phyloP scores from a whole-genome alignment of 371 early-diverging fungal genomes.

The Funneliformis caledonium region DNA sequence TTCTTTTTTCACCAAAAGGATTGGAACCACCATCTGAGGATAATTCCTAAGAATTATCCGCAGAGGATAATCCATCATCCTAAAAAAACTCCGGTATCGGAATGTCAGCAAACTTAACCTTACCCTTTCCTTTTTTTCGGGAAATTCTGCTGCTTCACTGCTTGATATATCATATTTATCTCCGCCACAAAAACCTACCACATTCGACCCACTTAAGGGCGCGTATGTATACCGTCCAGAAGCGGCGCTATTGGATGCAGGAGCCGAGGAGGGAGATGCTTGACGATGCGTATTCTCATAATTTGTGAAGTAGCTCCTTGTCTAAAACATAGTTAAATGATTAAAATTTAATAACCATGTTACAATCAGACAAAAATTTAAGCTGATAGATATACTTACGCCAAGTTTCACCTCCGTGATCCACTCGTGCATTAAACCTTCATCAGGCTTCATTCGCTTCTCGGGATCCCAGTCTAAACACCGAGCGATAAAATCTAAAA shows the following conservation, averaged over 20 bases:
- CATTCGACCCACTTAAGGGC: neutral
- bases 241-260: neutral
- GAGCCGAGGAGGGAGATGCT: neutral
- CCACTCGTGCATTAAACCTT: slow-evolving; percentile 84
- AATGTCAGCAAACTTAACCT: too few relatives aligned
- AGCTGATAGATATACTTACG: neutral
- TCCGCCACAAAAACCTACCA: neutral
- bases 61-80: too few relatives aligned
- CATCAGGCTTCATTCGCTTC: slow-evolving; percentile 84
- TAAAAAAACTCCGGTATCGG: too few relatives aligned
- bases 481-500: slow-evolving; percentile 84
- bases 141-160: neutral
- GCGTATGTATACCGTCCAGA: neutral
- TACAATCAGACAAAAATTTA: neutral
- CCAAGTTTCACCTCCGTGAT: slow-evolving; percentile 52
- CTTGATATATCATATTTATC: neutral
- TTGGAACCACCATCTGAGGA: too few relatives aligned
- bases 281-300: slow-evolving; percentile 11
- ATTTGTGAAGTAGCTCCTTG: slow-evolving; percentile 23
- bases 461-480: slow-evolving; percentile 94
- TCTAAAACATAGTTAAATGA: neutral
- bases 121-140: too few relatives aligned
- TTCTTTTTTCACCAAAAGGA: too few relatives aligned
- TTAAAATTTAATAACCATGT: neutral
- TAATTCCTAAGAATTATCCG: too few relatives aligned